Base-by-base conservation (phyloP, 495 filamentous ascomycete genomes). In the Penicillium atrosanguineum region DNA sequence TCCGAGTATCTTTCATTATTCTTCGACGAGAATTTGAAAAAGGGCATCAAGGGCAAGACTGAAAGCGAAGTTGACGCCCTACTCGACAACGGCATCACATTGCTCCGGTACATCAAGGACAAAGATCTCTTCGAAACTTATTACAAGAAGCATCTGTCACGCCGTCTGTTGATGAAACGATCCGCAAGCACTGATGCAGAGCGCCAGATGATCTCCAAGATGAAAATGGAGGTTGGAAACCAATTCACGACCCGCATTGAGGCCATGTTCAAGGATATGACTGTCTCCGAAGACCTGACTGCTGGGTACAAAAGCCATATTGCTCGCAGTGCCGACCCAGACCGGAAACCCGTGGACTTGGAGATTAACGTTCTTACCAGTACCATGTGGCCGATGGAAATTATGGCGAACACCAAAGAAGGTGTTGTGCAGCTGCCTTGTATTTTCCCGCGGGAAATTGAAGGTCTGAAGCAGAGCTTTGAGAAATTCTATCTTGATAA, bases 181-280 rank as follows among this genome's bases (percentile, higher is more conserved):
- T 90, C 91, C 1, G 82, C 91, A 51, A 95, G 89, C 61, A 88
- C 87, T 63, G 91, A 96, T 64, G 87, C 87, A 0, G 94, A 99
- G 72, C 89, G 92, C 63, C 87, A 93, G 57, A 96, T 99, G 87
- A 95, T 97, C 43, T 87, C 85, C 2, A 86, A 93, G 52, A 95
- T 99, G 89, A 96, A 96, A 74, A 79, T 91, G 58, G 92, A 96
- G 68, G 82, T 97, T 44, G 94, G 94, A 28, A 95, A 96, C 58
- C 83, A 88, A 45, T 99, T 99, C 68, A 97, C 95, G 0, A 74
- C 83, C 57, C 93, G 94, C 60, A 80, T 97, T 21, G 94, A 99
- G 64, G 83, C 90, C 48, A 99, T 99, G 94, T 99, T 99, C 69
- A 95, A 88, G 69, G 94, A 99, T 63, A 97, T 99, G 87, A 80